A percentile compares a stretch with the other conserved stretches of the same genome.
phyloP scores from a whole-genome alignment of 1,284 basidiomycete genomes.

The Cronartium ribicola region DNA sequence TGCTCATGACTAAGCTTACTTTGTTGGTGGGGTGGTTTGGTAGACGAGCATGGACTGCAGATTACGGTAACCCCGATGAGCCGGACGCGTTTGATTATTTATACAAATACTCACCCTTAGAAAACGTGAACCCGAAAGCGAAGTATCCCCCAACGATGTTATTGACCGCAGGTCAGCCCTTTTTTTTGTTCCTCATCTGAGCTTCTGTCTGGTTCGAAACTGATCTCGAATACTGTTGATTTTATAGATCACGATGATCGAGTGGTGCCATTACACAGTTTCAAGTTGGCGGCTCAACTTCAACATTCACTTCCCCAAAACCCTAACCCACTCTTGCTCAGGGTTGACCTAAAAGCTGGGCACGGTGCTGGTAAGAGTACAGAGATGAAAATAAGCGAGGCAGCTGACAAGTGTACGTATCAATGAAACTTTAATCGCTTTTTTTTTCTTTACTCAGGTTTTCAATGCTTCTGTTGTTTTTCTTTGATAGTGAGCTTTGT shows the following conservation, averaged over 20 bases:
- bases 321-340: slow-evolving; percentile 65
- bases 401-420: slow-evolving; percentile 65
- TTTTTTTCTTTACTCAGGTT: neutral
- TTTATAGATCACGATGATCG: slow-evolving; percentile 63
- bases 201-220: neutral
- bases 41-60: slow-evolving; percentile 72
- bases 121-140: slow-evolving; percentile 60
- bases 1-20: neutral
- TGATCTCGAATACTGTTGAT: slow-evolving; percentile 1
- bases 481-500: slow-evolving; percentile 57
- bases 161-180: slow-evolving; percentile 62
- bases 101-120: slow-evolving; percentile 65
- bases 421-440: neutral
- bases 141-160: slow-evolving; percentile 65
- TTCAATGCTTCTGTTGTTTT: neutral
- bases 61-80: slow-evolving; percentile 73
- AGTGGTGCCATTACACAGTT: slow-evolving; percentile 73
- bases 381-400: slow-evolving; percentile 68
- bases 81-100: slow-evolving; percentile 76
- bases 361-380: slow-evolving; percentile 76
- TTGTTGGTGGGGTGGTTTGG: neutral
- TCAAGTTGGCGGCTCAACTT: slow-evolving; percentile 69
- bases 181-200: neutral
- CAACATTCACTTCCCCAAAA: slow-evolving; percentile 61
- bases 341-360: slow-evolving; percentile 72